Evolutionary conservation across 139 green algal species (phyloP), one percentile per base, ranked within the genome.

Genomic region (Chlorella sp.): DNA sequence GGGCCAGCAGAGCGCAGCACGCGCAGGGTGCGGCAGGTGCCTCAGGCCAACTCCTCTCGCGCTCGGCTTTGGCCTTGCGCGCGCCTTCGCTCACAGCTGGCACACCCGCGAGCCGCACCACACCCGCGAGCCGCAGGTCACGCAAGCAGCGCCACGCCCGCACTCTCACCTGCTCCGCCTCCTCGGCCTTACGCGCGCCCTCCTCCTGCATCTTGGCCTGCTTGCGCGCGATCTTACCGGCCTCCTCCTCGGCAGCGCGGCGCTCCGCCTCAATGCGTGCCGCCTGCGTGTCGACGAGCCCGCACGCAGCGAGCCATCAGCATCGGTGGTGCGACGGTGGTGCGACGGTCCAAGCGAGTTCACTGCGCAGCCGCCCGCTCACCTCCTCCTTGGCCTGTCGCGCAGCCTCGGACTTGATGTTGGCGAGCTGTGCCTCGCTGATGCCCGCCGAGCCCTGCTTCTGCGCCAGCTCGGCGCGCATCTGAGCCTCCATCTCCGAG

Each of bases 141-240:
- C n/a, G n/a, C n/a, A n/a, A n/a, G n/a, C n/a, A n/a, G n/a, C n/a
- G n/a, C n/a, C n/a, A n/a, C 42, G 42, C 17, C 10, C 42, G 10
- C 42, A 10, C 10, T 4, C 70, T 49, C 80, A 87, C 78, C 72
- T 87, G 71, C 62, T 88, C 81, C 26, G 80, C 75, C 32, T 84
- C 82, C 17, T 79, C 59, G 0, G 72, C 76, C 20, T 81, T 81
- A 33, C 83, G 77, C 0, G 69, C 81, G 64, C 87, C 72, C 29
- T 89, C 83, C 67, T 79, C 68, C 70, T 89, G 77, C 32, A 88
- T 78, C 67, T 88, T 81, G 24, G 76, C 69, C 78, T 88, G 77
- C 77, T 88, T 86, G 67, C 72, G 74, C 73, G 82, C 66, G 49
- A 88, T 88, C 33, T 81, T 80, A 5, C 65, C 85, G 0, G 80